phyloP scores from a whole-genome alignment of 1,284 basidiomycete genomes.

The Microbotryum silenes-acaulis region DNA sequence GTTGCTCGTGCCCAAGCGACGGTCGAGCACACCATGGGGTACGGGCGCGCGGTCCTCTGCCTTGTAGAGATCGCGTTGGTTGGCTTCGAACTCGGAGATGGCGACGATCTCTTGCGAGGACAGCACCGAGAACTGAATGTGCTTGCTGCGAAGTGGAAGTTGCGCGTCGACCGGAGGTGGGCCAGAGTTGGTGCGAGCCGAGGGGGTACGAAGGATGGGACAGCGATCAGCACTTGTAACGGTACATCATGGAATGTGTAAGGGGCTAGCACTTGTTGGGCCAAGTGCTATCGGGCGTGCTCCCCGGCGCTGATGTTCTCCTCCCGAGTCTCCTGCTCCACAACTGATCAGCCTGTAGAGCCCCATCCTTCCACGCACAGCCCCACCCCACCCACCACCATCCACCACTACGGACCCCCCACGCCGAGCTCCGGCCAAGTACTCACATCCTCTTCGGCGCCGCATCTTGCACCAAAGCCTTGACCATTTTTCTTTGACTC shows the following conservation, averaged over 20 bases:
- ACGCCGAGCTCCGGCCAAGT: not conserved
- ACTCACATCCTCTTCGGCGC: conserved; percentile 86
- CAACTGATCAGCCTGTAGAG: not conserved
- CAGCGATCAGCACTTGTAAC: conserved; percentile 8
- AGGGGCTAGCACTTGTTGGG: not conserved
- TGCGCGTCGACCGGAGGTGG: not conserved
- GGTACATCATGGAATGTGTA: not conserved
- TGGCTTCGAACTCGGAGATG: conserved; percentile 89
- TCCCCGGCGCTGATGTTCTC: not conserved
- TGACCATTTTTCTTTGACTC: conserved; percentile 47
- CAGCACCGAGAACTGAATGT: conserved; percentile 86
- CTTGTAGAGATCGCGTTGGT: conserved; percentile 78
- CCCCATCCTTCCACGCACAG: too few species aligned
- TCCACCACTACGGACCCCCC: not conserved
- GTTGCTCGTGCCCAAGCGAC: conserved; percentile 86
- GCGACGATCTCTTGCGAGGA: conserved; percentile 88
- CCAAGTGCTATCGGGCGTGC: too few species aligned
- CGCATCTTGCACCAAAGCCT: conserved; percentile 77
- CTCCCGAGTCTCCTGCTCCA: not conserved
- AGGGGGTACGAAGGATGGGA: not conserved
- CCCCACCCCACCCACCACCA: too few species aligned
- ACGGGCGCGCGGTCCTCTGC: conserved; percentile 61
- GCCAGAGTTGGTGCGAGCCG: not conserved
- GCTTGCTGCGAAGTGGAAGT: conserved; percentile 55
- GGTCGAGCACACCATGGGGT: conserved; percentile 83